phyloP scores from a whole-genome alignment of 2,329 filamentous ascomycete species.

The Neofusicoccum sp. region DNA sequence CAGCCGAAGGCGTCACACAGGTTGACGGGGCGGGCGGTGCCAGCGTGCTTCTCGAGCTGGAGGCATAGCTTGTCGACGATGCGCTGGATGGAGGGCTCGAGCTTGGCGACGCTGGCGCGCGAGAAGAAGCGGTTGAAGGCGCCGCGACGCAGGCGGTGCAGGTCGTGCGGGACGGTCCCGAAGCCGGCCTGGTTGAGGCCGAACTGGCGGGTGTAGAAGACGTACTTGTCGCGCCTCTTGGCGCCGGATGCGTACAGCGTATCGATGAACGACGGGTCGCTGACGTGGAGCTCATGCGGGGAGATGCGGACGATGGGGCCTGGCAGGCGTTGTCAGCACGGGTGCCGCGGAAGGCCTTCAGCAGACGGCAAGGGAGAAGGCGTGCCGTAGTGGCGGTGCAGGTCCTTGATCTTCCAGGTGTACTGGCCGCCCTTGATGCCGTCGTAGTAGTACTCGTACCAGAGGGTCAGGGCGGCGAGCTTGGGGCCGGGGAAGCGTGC shows the following conservation, averaged over 20 bases:
- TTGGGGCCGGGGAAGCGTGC: conserved; percentile 37
- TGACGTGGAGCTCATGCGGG: conserved; percentile 47
- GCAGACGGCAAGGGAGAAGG: not conserved
- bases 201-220: conserved; percentile 20
- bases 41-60: conserved; percentile 22
- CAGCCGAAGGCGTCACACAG: conserved; percentile 26
- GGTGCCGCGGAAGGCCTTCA: not conserved
- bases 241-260: conserved; percentile 30
- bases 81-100: conserved; percentile 23
- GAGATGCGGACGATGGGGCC: conserved; percentile 48
- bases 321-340: conserved; percentile 15
- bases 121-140: conserved; percentile 26
- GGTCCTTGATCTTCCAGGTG: conserved; percentile 35
- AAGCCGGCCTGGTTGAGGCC: conserved; percentile 17
- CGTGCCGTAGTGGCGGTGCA: conserved; percentile 42
- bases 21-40: conserved; percentile 23
- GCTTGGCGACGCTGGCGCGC: conserved; percentile 15
- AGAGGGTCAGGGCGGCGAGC: conserved; percentile 37
- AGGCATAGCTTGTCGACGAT: conserved; percentile 21
- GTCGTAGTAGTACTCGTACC: conserved; percentile 43
- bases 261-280: conserved; percentile 44
- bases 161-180: conserved; percentile 17
- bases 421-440: conserved; percentile 35
- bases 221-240: conserved; percentile 26
- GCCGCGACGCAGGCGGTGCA: conserved; percentile 29